These are phyloP conservation scores for Caryopteris hybrid DNA, from an alignment of 305 asterid species.

Conservation along the genomic window DNA sequence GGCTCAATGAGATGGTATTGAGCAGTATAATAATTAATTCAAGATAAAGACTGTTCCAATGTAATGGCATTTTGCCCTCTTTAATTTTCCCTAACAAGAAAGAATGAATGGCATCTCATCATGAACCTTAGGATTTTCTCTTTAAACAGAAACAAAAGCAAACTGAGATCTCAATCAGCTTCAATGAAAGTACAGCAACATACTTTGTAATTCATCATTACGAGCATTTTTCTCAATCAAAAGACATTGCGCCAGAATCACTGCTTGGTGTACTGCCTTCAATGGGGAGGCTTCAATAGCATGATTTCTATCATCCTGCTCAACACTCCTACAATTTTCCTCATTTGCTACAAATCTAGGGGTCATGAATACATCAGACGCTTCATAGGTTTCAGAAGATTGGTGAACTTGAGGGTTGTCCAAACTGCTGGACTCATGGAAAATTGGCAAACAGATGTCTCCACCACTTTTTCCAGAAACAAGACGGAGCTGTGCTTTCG, in stretches of 20 bases:
- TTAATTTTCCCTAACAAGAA: neutral
- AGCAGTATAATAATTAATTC: neutral
- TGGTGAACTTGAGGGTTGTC: constrained; percentile 34
- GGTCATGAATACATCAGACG: constrained; percentile 77
- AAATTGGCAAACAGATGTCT: constrained; percentile 24
- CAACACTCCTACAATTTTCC: constrained; percentile 30
- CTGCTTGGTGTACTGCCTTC: constrained; percentile 74
- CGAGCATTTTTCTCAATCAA: constrained; percentile 67
- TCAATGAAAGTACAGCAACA: constrained; percentile 21
- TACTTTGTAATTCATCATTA: constrained; percentile 81
- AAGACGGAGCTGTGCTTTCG: constrained; percentile 79
- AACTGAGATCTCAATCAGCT: constrained; percentile 7
- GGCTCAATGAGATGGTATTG: neutral
- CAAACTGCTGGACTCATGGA: constrained; percentile 28
- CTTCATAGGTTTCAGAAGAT: constrained; percentile 56
- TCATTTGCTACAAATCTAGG: constrained; percentile 62
- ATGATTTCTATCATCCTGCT: constrained; percentile 31
- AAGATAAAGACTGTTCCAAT: neutral
- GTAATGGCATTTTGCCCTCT: neutral
- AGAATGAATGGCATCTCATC: neutral
- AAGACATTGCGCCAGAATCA: constrained; percentile 75
- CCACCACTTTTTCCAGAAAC: constrained; percentile 42
- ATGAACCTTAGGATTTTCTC: neutral
- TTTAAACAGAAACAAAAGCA: neutral
- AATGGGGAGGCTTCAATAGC: constrained; percentile 43